Evolutionary conservation across 371 early-diverging fungal genomes (phyloP), one percentile per base, ranked within the genome.

Genomic region (Mortierella polycephala): DNA sequence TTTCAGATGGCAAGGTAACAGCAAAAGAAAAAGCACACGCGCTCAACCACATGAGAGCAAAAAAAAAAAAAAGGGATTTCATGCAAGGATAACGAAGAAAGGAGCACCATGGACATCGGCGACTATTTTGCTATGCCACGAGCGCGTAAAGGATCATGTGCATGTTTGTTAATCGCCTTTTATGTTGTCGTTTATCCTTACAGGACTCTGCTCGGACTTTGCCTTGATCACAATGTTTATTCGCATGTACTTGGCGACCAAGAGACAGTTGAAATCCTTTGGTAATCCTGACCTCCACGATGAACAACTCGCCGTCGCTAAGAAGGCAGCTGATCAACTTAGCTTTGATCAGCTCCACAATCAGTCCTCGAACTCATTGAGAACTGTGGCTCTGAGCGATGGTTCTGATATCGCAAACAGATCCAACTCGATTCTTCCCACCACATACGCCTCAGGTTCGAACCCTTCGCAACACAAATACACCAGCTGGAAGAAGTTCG

Each of bases 181-280:
- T 51, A 10, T 20, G 7, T 51, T 10, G 20, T 5, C 5, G 9
- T 18, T 51, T 30, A 37, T 23, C 44, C n/a, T 23, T 49, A 10
- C 67, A 83, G 85, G 87, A 12, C 77, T 87, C 16, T 80, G 82
- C 64, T 84, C 84, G 5, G 87, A 87, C 61, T 83, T 81, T 64
- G 82, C 81, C 1, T 61, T 87, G 39, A 60, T 81, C 30, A 63
- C 83, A 23, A 58, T 76, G 39, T 74, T 85, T 42, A 70, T 69
- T n/a, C 81, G 84, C n/a, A 69, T 75, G 12, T 84, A 85, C 58
- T 50, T 57, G 52, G 44, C 77, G 16, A 77, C 77, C 53, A 77
- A 68, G 62, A 60, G 47, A 40, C 71, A 71, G 45, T 55, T 71
- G 60, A 45, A 51, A 9, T 46, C 51, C 0, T 71, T 64, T 46